Conservation (phyloP, 108 stramenopile species). For the Bacterosira constricta region DNA sequence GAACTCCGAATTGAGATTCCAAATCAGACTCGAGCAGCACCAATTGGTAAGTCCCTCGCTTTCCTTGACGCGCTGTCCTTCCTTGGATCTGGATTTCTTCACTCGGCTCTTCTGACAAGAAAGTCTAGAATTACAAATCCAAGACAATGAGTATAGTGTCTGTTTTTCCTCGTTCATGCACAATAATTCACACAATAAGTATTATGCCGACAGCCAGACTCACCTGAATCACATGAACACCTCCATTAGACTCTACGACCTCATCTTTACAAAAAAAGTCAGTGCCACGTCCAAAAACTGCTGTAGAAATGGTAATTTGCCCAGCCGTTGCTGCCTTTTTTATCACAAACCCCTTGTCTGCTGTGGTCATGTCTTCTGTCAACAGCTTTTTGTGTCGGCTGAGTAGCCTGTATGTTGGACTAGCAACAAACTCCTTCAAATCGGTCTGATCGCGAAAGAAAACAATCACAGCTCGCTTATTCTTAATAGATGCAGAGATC, state of each 20-base stretch:
- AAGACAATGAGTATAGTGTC: no score
- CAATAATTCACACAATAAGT: no score
- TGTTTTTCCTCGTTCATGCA: no score
- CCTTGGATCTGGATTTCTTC: slow-evolving; percentile 76
- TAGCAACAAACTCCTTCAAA: slow-evolving; percentile 47
- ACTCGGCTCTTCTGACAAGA: slow-evolving; percentile 54
- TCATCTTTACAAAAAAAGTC: slow-evolving; percentile 74
- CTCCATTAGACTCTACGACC: slow-evolving; percentile 52
- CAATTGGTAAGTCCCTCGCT: slow-evolving; percentile 59
- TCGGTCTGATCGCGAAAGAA: slow-evolving; percentile 49
- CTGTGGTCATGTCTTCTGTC: slow-evolving; percentile 49
- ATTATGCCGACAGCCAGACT: no score
- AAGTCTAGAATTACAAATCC: no score
- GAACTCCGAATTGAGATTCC: slow-evolving; percentile 52
- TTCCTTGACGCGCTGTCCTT: slow-evolving; percentile 68
- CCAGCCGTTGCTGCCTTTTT: slow-evolving; percentile 62
- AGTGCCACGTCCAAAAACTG: slow-evolving; percentile 69
- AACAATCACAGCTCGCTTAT: slow-evolving; percentile 61
- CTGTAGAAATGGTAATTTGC: slow-evolving; percentile 59
- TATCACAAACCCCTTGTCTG: slow-evolving; percentile 60
- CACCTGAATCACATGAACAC: slow-evolving; percentile 60
- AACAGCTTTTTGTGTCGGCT: slow-evolving; percentile 54
- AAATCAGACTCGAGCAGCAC: slow-evolving; percentile 62
- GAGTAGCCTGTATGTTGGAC: slow-evolving; percentile 54
- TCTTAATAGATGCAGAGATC: slow-evolving; percentile 36